Conservation (phyloP, 1,139 yeast genomes). For the Wickerhamomyces sp. region DNA sequence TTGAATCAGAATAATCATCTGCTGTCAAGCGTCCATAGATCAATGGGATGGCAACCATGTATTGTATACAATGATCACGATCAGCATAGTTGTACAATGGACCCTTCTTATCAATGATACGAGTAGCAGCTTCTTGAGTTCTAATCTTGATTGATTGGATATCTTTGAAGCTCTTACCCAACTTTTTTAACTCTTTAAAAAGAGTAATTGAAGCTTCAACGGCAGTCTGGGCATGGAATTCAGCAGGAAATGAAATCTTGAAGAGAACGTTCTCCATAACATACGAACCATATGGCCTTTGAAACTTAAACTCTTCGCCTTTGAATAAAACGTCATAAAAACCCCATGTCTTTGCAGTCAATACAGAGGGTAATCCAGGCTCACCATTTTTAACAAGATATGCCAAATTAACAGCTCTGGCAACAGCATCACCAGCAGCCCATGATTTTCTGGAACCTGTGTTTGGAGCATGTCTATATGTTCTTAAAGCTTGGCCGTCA, state of each 20-base stretch:
- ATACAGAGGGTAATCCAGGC: constrained; percentile 51
- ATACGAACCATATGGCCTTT: constrained; percentile 47
- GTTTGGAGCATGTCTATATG: constrained; percentile 60
- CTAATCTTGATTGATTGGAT: constrained; percentile 43
- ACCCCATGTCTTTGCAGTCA: constrained; percentile 56
- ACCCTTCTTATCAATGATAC: constrained; percentile 54
- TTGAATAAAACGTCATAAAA: constrained; percentile 54
- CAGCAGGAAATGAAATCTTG: constrained; percentile 62
- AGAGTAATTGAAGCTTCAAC: constrained; percentile 51
- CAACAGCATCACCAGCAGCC: constrained; percentile 63
- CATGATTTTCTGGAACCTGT: constrained; percentile 59
- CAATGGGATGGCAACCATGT: constrained; percentile 54
- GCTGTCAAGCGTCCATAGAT: constrained; percentile 51
- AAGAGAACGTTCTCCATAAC: constrained; percentile 61
- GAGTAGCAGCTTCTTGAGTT: constrained; percentile 56
- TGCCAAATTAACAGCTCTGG: constrained; percentile 54
- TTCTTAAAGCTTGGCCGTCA: constrained; percentile 53
- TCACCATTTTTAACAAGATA: constrained; percentile 47
- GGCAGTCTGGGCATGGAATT: constrained; percentile 63
- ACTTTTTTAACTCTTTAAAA: constrained; percentile 30
- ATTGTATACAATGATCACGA: constrained; percentile 58
- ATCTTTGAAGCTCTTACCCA: constrained; percentile 42
- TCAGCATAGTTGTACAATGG: constrained; percentile 58
- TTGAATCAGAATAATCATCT: constrained; percentile 46
- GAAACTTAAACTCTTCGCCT: constrained; percentile 47